Base-by-base conservation (phyloP, 805 yeast species). In the Schwanniomyces polymorphus region DNA sequence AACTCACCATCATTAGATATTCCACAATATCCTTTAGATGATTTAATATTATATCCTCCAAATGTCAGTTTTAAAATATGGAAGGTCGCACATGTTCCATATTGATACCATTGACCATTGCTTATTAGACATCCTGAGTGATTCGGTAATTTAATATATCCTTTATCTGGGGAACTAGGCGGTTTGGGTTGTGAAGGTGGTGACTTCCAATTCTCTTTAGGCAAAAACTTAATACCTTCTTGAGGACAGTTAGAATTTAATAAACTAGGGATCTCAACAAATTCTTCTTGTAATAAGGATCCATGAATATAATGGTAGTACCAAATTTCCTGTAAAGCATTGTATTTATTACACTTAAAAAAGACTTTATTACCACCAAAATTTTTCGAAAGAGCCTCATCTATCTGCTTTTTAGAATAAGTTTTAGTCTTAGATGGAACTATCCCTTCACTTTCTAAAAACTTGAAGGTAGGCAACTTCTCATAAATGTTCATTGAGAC, bases 81-180 rank as follows among this genome's bases (percentile, higher is more conserved):
- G 67, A 76, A 91, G 5, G 86, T 82, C 4, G 97, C 98, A 65
- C 97, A 92, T 0, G 94, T 81, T 1, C 97, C 97, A 14, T 76
- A 74, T 4, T 78, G 61, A 67, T 85, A 88, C 94, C 96, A 91
- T 54, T 82, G 79, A 4, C 99, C 99, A 58, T 81, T 87, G 50
- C 87, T 81, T 58, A 91, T 92, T 48, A 92, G 69, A 66, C 97
- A 89, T 8, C 96, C 97, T 4, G 65, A 52, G 48, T 84, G 78
- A 37, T 69, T 79, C 16, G 75, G 60, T 11, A 82, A 66, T 44
- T 70, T 75, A 40, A 88, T 59, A 56, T 64, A 73, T 9, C 74
- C 72, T 7, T 51, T 48, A 16, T 51, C 46, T 5, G 56, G 57
- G 3, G 51, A 45, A 14, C 51, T 50, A 2, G 53, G 52, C 10